Evolutionary conservation across 2,329 filamentous ascomycete genomes (phyloP), one percentile per base, ranked within the genome.

Genomic region (Neofusicoccum laricinum): DNA sequence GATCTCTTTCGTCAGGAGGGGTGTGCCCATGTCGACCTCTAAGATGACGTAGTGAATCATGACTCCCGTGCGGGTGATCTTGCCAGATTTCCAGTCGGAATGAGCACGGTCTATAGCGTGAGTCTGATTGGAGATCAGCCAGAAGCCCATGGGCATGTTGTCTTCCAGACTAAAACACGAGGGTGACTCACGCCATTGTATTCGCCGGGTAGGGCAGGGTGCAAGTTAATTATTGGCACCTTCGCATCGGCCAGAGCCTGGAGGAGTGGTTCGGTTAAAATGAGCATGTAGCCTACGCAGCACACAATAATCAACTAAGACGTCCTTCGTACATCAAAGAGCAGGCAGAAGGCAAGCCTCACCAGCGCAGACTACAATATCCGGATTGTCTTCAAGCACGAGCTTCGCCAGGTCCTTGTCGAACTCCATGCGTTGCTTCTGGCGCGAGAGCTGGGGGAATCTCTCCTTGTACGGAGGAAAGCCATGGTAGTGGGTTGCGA

Each of bases 1-100:
- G 25, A 97, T 86, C 77, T 93, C 89, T 68, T 83, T 77, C 1
- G 88, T 84, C 66, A 93, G 72, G 69, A 96, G 89, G 10, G 91
- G 88, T 67, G 85, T 81, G 2, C 93, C 93, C 71, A 89, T 85
- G 79, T 97, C 93, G 63, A 97, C 92, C 75, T 94, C 87, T 8
- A 73, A 73, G 70, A 83, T 82, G 15, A 96, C 92, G 77, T 93
- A 89, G 78, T 97, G 93, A 15, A 92, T 87, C 93, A 96, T 97
- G 62, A 96, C 88, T 0, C 93, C 93, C 0, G 86, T 93, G 68
- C 83, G 84, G 68, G 84, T 84, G 68, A 90, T 84, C 70, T 88
- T 85, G 10, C 92, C 84, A 67, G 84, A 85, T 73, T 88, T 77
- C 73, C 90, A 93, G 64, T 91, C 92, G 51, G 86, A 83, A 77